Conservation (phyloP, 2,329 filamentous ascomycete species). For the Calonectria montana region DNA sequence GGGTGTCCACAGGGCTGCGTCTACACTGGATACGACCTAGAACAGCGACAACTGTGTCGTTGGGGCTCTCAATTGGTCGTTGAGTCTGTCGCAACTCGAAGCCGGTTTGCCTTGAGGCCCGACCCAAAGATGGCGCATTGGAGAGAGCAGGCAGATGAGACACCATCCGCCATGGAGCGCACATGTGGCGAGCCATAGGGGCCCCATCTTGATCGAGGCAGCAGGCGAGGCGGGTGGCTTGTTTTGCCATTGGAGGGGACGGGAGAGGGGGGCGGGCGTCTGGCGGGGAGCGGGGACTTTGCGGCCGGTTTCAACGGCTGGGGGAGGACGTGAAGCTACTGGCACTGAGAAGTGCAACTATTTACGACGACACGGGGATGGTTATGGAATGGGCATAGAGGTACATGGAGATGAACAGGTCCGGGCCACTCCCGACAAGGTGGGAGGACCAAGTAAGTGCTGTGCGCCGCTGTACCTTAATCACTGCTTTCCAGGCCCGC, state of each 20-base stretch:
- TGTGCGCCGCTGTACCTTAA: background rate
- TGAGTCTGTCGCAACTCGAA: background rate
- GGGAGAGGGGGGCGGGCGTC: background rate
- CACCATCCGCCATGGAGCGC: background rate
- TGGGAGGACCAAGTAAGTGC: background rate
- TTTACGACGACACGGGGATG: background rate
- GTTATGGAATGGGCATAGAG: background rate
- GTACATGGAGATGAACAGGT: background rate
- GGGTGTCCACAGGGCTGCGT: background rate
- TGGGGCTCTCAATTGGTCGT: background rate
- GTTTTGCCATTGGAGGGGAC: background rate
- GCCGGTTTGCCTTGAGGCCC: slow-evolving; percentile 1
- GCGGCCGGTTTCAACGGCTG: background rate
- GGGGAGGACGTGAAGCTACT: background rate
- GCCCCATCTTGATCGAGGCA: background rate
- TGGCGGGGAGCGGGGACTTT: background rate
- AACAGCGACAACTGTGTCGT: background rate
- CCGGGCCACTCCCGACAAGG: background rate
- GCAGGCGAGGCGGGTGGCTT: slow-evolving; percentile 14
- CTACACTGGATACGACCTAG: background rate
- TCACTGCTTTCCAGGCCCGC: background rate
- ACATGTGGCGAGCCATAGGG: slow-evolving; percentile 3
- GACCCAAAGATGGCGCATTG: slow-evolving; percentile 4
- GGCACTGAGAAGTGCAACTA: background rate
- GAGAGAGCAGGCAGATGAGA: background rate